phyloP scores from a whole-genome alignment of 345 rosid species.

The Linum usitatissimum region DNA sequence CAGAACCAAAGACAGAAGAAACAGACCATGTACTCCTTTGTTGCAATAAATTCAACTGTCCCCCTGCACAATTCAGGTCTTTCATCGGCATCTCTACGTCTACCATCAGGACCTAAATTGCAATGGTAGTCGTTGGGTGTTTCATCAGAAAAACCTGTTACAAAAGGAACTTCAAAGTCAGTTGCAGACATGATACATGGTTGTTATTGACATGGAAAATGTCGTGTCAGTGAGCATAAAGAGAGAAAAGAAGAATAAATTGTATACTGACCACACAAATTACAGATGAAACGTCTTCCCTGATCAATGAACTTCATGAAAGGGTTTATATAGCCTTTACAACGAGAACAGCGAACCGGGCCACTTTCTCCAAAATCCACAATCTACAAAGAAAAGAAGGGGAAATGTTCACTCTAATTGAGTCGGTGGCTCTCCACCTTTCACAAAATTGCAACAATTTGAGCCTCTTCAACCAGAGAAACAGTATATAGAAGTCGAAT shows the following conservation, averaged over 20 bases:
- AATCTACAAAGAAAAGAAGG: constrained; percentile 34
- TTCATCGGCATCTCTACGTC: constrained; percentile 90
- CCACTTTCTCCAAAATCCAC: constrained; percentile 93
- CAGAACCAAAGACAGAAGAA: constrained; percentile 2
- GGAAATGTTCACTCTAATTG: constrained; percentile 1
- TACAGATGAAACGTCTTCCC: constrained; percentile 79
- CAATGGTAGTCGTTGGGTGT: constrained; percentile 83
- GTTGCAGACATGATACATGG: neutral
- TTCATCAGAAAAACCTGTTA: constrained; percentile 67
- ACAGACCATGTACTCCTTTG: constrained; percentile 89
- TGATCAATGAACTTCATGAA: constrained; percentile 86
- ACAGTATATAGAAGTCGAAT: neutral
- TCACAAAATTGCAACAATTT: neutral
- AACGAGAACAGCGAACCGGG: constrained; percentile 86
- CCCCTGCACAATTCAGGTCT: constrained; percentile 96
- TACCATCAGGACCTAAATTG: constrained; percentile 87
- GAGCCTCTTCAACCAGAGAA: neutral
- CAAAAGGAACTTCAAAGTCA: neutral
- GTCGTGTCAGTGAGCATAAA: neutral
- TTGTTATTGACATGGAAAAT: neutral
- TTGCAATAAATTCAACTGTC: constrained; percentile 84
- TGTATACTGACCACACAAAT: constrained; percentile 42
- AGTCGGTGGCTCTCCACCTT: neutral
- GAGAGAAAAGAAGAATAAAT: neutral
- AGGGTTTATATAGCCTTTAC: constrained; percentile 94